Base-by-base conservation (phyloP, 495 filamentous ascomycete species). In the Trichocladium uniseriatum region DNA sequence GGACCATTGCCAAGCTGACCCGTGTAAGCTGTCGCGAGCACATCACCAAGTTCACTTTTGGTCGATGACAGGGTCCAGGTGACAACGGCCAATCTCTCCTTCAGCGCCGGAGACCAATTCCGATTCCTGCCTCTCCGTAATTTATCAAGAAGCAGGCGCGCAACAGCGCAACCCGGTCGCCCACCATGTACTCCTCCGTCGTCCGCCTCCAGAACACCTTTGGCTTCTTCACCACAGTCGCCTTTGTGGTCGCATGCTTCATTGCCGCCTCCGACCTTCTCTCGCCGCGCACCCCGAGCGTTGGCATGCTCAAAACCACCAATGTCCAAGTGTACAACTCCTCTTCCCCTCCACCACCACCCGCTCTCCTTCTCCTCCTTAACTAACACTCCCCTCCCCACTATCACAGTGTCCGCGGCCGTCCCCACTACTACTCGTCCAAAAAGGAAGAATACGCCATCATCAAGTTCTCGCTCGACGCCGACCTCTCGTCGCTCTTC, bases 211-310 rank as follows among this genome's bases (percentile, higher is more conserved):
- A 98, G 68, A 89, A 89, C 71, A 83, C 90, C 55, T 98, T 98
- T 67, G 89, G 91, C 63, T 94, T 94, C 80, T 96, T 97, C 76
- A 96, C 91, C 22, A 92, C 89, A 28, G 90, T 95, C 48, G 83
- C 85, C 28, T 90, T 92, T 62, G 75, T 78, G 51, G 81, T 95
- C 21, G 89, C 82, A 35, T 76, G 79, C 15, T 64, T 90, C 18
- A 83, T 94, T 52, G 90, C 92, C 35, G 62, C 83, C 36, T 87
- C 89, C 6, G 84, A 86, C 43, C 65, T 95, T 24, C 41, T 89
- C n/a, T 73, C 79, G 32, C 79, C 85, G 2, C 82, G 89, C 38
- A 70, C 72, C 13, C 84, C 86, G 6, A 78, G 66, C 16, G 80
- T 70, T 8, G 79, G 81, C 22, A 76, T 65, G 38, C 70, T 95